A percentile compares a stretch with the other conserved stretches of the same genome.
Evolutionary conservation across 2,329 filamentous ascomycete species (phyloP).

Genomic region (Fusarium multiceps): DNA sequence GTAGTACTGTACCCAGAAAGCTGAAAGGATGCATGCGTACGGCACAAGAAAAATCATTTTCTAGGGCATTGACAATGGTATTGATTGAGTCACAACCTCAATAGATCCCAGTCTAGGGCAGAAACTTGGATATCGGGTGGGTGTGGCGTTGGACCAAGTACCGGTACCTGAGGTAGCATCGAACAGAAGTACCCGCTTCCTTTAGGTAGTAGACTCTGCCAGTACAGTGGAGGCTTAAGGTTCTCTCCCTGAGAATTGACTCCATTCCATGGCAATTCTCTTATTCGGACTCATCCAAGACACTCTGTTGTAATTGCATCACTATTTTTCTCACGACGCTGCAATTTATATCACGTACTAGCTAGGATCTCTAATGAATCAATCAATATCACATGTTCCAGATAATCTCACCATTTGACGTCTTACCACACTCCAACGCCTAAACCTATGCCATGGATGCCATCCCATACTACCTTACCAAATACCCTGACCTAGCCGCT

Average conservation of each 20-base stretch:
- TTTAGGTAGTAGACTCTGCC: not conserved
- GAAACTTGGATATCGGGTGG: slow-evolving; percentile 22
- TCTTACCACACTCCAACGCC: slow-evolving; percentile 21
- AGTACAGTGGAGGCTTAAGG: not conserved
- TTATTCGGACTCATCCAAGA: slow-evolving; percentile 13
- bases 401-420: slow-evolving; percentile 17
- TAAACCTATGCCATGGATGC: slow-evolving; percentile 9
- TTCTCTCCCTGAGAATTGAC: not conserved
- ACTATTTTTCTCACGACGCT: not conserved
- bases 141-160: slow-evolving; percentile 40
- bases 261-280: not conserved
- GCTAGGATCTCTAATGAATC: slow-evolving; percentile 2
- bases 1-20: not conserved
- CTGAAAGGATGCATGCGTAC: slow-evolving; percentile 8
- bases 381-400: slow-evolving; percentile 20
- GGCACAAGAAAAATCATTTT: slow-evolving; percentile 8
- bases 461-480: not conserved
- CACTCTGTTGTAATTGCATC: slow-evolving; percentile 17
- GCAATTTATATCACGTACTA: slow-evolving; percentile 1
- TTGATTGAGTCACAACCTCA: slow-evolving; percentile 18
- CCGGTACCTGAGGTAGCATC: slow-evolving; percentile 35
- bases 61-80: not conserved
- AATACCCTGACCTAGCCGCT: slow-evolving; percentile 37
- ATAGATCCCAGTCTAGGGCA: slow-evolving; percentile 20
- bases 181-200: slow-evolving; percentile 27